These are phyloP conservation scores for Trichomonas tenax DNA, from an alignment of 208 protist species.

Conservation along the genomic window DNA sequence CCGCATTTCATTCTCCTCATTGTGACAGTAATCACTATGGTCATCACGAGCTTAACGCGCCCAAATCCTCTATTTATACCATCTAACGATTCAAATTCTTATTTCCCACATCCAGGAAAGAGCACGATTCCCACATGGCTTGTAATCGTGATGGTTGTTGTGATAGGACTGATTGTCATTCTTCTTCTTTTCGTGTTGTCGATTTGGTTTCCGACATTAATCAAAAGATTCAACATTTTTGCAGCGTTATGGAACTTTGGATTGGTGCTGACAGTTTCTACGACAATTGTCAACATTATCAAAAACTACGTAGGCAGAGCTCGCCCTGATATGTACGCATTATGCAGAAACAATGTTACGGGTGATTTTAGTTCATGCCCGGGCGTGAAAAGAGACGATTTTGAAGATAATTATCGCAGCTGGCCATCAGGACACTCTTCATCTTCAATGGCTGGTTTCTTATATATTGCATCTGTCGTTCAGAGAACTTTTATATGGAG, in stretches of 20 bases:
- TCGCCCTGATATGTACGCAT: not conserved
- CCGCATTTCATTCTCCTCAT: not conserved
- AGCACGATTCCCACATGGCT: not conserved
- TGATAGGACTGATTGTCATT: not conserved
- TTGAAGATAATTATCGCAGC: not conserved
- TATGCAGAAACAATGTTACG: not conserved
- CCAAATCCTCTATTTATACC: not conserved
- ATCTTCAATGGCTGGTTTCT: not conserved
- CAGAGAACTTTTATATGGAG: not conserved
- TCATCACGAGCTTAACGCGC: not conserved
- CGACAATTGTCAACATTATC: not conserved
- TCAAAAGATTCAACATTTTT: not conserved
- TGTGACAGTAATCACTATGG: not conserved
- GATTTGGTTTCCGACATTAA: not conserved
- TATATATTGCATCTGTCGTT: not conserved
- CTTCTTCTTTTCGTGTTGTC: not conserved
- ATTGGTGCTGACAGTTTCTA: not conserved
- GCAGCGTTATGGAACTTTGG: not conserved
- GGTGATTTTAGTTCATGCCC: not conserved
- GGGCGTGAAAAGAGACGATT: not conserved
- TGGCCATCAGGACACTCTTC: constrained; percentile 8
- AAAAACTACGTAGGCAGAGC: not conserved
- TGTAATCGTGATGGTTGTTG: not conserved
- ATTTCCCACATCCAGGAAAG: not conserved
- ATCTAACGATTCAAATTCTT: not conserved